Conservation (phyloP, 495 filamentous ascomycete genomes). For the Penicillium malachiteum region DNA sequence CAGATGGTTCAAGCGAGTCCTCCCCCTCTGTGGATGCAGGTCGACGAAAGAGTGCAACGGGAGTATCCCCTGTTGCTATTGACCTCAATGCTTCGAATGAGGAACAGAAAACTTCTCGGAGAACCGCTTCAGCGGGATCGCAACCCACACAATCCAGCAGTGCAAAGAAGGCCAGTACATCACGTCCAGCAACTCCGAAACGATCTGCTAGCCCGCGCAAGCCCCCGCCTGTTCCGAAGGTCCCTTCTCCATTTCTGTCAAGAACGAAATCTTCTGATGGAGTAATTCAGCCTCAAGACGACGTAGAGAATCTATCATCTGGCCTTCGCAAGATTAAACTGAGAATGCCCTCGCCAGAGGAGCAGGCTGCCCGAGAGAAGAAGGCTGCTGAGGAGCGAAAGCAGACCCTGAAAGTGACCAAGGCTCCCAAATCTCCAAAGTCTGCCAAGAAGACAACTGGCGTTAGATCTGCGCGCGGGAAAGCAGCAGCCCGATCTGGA, state of each 20-base stretch:
- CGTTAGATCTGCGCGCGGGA: conserved; percentile 7
- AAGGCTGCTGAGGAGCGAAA: conserved; percentile 38
- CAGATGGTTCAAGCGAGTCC: conserved; percentile 39
- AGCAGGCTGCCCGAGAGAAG: conserved; percentile 60
- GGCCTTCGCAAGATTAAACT: conserved; percentile 75
- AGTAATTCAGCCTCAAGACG: conserved; percentile 10
- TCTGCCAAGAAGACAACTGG: conserved; percentile 22
- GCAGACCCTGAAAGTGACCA: conserved; percentile 10
- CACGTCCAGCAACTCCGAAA: conserved; percentile 49
- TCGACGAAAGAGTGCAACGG: conserved; percentile 35
- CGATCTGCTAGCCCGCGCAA: conserved; percentile 40
- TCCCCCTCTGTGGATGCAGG: conserved; percentile 36
- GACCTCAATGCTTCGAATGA: not conserved
- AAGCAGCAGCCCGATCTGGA: not conserved
- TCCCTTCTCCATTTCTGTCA: conserved; percentile 33
- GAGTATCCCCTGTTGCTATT: conserved; percentile 12
- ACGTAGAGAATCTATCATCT: conserved; percentile 63
- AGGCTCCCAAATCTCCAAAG: conserved; percentile 23
- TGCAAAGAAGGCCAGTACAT: conserved; percentile 42
- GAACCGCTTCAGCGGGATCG: conserved; percentile 10
- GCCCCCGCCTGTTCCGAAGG: conserved; percentile 45
- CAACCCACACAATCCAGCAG: not conserved
- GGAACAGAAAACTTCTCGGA: conserved; percentile 6
- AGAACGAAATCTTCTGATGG: conserved; percentile 18
- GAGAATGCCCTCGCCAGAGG: conserved; percentile 68